Base-by-base conservation (phyloP, 768 basidiomycete genomes). In the Nidularia pulvinata region DNA sequence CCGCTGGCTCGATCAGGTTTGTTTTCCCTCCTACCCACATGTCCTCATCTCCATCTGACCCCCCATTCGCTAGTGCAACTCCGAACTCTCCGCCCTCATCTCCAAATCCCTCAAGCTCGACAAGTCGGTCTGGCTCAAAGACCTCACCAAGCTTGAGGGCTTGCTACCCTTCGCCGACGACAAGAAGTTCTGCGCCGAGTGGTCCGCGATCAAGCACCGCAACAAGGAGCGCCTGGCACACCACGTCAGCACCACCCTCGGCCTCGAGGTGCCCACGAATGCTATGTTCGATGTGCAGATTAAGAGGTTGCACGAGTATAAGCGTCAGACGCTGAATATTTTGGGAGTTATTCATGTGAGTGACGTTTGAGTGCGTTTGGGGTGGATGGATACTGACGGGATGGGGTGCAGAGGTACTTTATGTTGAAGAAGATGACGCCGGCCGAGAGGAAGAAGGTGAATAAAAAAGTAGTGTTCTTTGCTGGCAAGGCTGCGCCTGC, bases 401-500 rank as follows among this genome's bases (percentile, higher is more conserved):
- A 14, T 7, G 10, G 44, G 56, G 4, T 58, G 45, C 66, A 94
- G 87, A 82, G 93, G 47, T 97, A 96, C 72, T 74, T 95, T 48
- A 72, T 70, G 7, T 69, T 97, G 69, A 98, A 98, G 75, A 78
- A 69, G 33, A 84, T 96, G 85, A 77, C 79, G 2, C 81, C 90
- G 0, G 86, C 71, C 32, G 86, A 97, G 67, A 83, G 90, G 63
- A 89, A 89, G 76, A 91, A 90, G 66, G 82, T 89, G 58, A 85
- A 82, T 59, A 89, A 85, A n/a, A 83, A 86, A 50, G 94, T 93
- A 16, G 89, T 93, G n/a, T 91, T 99, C 78, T 98, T 99, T 58
- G 96, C 93, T 33, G 96, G 97, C 57, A 98, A 98, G 69, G 95
- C 96, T 50, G 96, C 96, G 0, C 96, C 96, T 37, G 95, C 86